Evolutionary conservation across 108 stramenopile genomes (phyloP).

Genomic region (Pseudonitzschia multistriata): DNA sequence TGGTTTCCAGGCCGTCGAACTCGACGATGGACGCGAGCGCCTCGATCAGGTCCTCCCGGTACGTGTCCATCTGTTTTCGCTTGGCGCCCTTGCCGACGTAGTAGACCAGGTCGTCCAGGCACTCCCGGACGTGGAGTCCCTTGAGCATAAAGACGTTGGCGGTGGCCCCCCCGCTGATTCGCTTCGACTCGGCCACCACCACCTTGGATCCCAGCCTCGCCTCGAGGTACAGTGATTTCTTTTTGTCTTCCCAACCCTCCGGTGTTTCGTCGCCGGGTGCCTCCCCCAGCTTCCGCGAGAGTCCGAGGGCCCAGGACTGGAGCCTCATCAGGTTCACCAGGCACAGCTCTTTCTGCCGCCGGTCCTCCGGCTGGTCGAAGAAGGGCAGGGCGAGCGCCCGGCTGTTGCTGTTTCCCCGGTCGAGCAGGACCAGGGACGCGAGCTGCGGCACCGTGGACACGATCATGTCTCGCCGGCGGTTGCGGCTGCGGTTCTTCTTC

Average conservation of each 20-base stretch:
- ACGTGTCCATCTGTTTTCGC: constrained; percentile 10
- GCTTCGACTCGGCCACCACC: constrained; percentile 50
- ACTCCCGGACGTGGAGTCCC: constrained; percentile 52
- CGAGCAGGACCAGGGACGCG: background rate
- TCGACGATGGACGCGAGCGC: constrained; percentile 68
- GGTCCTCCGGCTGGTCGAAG: constrained; percentile 22
- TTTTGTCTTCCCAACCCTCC: constrained; percentile 11
- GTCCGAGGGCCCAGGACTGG: constrained; percentile 57
- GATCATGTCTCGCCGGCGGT: background rate
- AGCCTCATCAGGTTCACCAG: constrained; percentile 60
- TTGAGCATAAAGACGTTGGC: constrained; percentile 47
- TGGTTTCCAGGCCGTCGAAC: constrained; percentile 85
- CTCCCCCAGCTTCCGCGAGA: constrained; percentile 34
- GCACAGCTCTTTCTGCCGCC: constrained; percentile 69
- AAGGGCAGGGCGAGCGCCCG: constrained; percentile 23
- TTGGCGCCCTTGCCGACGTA: constrained; percentile 35
- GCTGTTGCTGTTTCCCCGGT: background rate
- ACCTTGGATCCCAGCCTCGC: constrained; percentile 80
- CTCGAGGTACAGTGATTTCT: constrained; percentile 64
- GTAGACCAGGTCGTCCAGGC: constrained; percentile 57
- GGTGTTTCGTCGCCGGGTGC: background rate
- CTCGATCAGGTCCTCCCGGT: constrained; percentile 48
- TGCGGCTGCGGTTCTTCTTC: background rate
- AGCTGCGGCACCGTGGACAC: background rate
- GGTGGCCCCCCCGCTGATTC: constrained; percentile 67